Evolutionary conservation across 495 filamentous ascomycete genomes (phyloP), one percentile per base, ranked within the genome.

Genomic region (Ascodesmis nigricans): DNA sequence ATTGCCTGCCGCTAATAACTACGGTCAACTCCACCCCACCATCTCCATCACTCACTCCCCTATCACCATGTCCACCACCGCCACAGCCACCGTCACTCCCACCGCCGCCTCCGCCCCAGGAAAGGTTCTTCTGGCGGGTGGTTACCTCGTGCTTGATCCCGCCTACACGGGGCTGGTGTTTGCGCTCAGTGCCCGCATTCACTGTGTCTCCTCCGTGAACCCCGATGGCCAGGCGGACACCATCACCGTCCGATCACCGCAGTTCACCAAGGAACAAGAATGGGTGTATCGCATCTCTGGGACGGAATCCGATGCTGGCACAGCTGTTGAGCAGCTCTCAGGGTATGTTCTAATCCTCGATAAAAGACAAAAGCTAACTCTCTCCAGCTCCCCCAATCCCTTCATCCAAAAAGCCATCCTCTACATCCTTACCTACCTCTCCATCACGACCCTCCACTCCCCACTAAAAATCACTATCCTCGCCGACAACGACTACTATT

Each of bases 401-500:
- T 95, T 95, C 50, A 75, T 97, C 35, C 78, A 97, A 57, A 87
- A 79, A 18, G 73, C 87, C 1, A 62, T 97, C 31, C 68, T 62
- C 56, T 92, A 91, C 56, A 78, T 72, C 35, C 66, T 95, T 42
- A 83, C 74, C 38, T 93, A 93, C 60, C 63, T 77, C 44, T 53
- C 61, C 35, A 62, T 68, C 39, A 66, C 67, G 39, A 60, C 64
- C 30, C 31, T 53, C 58, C 36, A 55, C 60, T 43, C 29, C 29
- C 14, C 16, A 25, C 20, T 59, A 39, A 63, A 63, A 14, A 67
- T 95, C 46, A 87, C 79, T 32, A 87, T 97, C 55, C 63, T 93
- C 14, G 87, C 90, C 18, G 81, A 92, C 57, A 78, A 76, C 46
- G 79, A 91, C 60, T 97, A 97, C 63, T 95, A 97, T 59, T 93